Conservation (phyloP, 2,329 filamentous ascomycete species). For the Coniochaeta pulveracea region DNA sequence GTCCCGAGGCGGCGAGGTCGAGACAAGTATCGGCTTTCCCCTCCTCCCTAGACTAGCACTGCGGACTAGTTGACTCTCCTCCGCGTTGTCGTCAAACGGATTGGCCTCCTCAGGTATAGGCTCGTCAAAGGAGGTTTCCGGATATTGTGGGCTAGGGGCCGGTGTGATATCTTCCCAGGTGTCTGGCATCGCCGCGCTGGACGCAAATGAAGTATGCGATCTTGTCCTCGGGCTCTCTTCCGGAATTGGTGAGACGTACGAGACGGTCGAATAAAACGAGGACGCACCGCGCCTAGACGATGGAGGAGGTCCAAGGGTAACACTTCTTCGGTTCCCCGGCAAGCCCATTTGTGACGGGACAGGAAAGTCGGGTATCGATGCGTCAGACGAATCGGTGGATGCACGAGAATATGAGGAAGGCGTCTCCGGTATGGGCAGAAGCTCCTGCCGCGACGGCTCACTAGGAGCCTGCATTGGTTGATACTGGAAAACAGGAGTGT, state of each 20-base stretch:
- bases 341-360: slow-evolving; percentile 23
- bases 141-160: slow-evolving; percentile 29
- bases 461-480: slow-evolving; percentile 23
- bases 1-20: slow-evolving; percentile 18
- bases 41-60: slow-evolving; percentile 51
- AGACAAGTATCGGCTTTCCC: slow-evolving; percentile 45
- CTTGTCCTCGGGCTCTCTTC: slow-evolving; percentile 52
- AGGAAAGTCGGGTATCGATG: slow-evolving; percentile 49
- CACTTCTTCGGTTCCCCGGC: slow-evolving; percentile 31
- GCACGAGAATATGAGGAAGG: slow-evolving; percentile 37
- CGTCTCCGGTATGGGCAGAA: slow-evolving; percentile 33
- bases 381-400: slow-evolving; percentile 41
- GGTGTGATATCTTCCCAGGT: slow-evolving; percentile 47
- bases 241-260: slow-evolving; percentile 64
- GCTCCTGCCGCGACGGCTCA: slow-evolving; percentile 22
- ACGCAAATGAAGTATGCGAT: slow-evolving; percentile 56
- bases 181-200: slow-evolving; percentile 61
- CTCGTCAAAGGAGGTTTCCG: slow-evolving; percentile 40
- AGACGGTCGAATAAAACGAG: slow-evolving; percentile 53
- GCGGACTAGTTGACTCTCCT: slow-evolving; percentile 46
- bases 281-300: slow-evolving; percentile 48
- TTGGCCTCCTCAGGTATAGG: slow-evolving; percentile 31
- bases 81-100: slow-evolving; percentile 34
- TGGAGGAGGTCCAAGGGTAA: slow-evolving; percentile 47
- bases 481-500: slow-evolving; percentile 41